A percentile compares a stretch with the other conserved stretches of the same genome.
Conservation (phyloP, 176 grass and related monocot genomes). For the Elaeis guineensis region DNA sequence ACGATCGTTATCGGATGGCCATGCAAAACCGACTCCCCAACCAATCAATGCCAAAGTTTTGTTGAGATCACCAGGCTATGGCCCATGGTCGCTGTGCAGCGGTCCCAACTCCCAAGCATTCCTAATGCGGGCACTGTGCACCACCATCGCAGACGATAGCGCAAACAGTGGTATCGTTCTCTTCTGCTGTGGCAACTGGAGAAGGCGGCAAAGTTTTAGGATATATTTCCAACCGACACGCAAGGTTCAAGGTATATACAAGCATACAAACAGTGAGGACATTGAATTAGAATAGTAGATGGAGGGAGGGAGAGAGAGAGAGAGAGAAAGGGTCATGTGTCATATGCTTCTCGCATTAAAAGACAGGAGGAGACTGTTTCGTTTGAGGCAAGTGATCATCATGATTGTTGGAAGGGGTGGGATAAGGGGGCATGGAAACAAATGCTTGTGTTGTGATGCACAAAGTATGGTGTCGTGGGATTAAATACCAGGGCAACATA, state of each 20-base stretch:
- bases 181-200: too few relatives aligned
- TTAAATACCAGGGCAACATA: too few relatives aligned
- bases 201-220: too few relatives aligned
- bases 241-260: slow-evolving; percentile 75
- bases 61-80: too few relatives aligned
- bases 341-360: slow-evolving; percentile 57
- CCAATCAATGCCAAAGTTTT: too few relatives aligned
- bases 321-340: slow-evolving; percentile 55
- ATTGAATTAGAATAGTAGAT: slow-evolving; percentile 76
- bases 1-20: too few relatives aligned
- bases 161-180: background rate
- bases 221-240: slow-evolving; percentile 30
- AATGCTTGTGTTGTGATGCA: background rate
- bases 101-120: too few relatives aligned
- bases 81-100: too few relatives aligned
- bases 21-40: too few relatives aligned
- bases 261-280: slow-evolving; percentile 59
- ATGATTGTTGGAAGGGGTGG: slow-evolving; percentile 2
- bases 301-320: slow-evolving; percentile 21
- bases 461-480: too few relatives aligned
- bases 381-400: slow-evolving; percentile 20
- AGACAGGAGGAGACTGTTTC: slow-evolving; percentile 32
- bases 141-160: background rate
- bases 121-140: too few relatives aligned
- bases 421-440: background rate